These are phyloP conservation scores for Sphagnum fallax DNA, from an alignment of 228 moss, liverwort and hornwort genomes.

Conservation along the genomic window DNA sequence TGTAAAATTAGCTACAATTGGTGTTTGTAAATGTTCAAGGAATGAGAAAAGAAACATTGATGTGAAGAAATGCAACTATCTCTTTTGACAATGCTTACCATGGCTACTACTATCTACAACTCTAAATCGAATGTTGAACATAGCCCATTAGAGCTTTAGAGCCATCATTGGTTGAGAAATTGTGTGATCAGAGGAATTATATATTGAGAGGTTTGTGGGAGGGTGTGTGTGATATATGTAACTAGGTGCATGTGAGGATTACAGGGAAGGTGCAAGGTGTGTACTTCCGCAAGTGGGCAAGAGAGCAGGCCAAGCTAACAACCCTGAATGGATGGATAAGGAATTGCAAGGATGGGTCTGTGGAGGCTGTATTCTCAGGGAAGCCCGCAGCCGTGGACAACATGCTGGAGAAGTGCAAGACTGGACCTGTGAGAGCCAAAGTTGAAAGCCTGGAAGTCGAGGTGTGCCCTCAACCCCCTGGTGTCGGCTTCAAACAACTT, in stretches of 20 bases:
- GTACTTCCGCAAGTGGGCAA: constrained; percentile 56
- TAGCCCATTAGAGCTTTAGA: too few relatives aligned
- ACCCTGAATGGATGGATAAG: constrained; percentile 78
- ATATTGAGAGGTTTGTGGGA: too few relatives aligned
- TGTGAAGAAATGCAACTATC: too few relatives aligned
- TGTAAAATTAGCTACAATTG: too few relatives aligned
- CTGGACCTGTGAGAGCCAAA: constrained; percentile 44
- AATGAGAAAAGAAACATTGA: too few relatives aligned
- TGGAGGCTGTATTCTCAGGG: constrained; percentile 80
- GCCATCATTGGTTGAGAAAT: too few relatives aligned
- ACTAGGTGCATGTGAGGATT: constrained; percentile 62
- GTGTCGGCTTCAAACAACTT: constrained; percentile 27
- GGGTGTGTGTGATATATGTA: too few relatives aligned
- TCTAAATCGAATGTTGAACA: too few relatives aligned
- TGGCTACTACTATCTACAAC: too few relatives aligned
- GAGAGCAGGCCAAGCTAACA: constrained; percentile 44
- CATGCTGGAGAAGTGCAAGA: constrained; percentile 56
- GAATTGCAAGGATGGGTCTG: constrained; percentile 60
- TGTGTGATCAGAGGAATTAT: too few relatives aligned
- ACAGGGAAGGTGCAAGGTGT: constrained; percentile 73
- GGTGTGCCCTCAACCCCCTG: constrained; percentile 12
- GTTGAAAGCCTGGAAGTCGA: constrained; percentile 39
- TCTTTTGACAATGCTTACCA: too few relatives aligned
- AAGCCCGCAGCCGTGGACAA: constrained; percentile 32
- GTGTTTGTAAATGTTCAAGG: too few relatives aligned